phyloP scores from a whole-genome alignment of 257 asterid genomes.

The Pogostemon cablin region DNA sequence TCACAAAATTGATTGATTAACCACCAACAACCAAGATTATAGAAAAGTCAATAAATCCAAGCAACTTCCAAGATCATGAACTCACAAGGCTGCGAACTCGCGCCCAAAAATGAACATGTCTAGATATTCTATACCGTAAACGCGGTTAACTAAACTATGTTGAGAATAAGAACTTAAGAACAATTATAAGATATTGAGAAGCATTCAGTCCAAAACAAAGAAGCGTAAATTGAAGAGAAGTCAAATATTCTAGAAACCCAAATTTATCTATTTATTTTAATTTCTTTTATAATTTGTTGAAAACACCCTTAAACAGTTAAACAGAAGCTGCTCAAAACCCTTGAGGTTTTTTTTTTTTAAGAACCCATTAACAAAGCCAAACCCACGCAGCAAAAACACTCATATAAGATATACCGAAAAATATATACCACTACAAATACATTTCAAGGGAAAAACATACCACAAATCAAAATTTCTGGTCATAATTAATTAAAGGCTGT shows the following conservation, averaged over 20 bases:
- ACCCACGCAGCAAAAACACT: neutral
- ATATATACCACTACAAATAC: too few relatives aligned
- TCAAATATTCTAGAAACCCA: slow-evolving; percentile 6
- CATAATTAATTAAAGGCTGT: neutral
- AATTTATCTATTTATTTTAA: neutral
- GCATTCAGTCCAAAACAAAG: slow-evolving; percentile 23
- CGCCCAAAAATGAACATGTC: too few relatives aligned
- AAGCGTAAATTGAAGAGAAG: neutral
- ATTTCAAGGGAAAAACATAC: neutral
- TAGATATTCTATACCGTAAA: neutral
- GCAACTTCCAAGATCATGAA: neutral
- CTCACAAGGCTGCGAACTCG: too few relatives aligned
- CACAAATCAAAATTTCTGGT: neutral
- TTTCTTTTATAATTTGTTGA: too few relatives aligned
- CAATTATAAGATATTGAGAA: slow-evolving; percentile 18
- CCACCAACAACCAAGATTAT: slow-evolving; percentile 19
- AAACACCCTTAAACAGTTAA: neutral
- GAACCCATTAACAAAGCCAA: slow-evolving; percentile 17
- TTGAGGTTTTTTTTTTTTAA: neutral
- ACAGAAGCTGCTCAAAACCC: neutral
- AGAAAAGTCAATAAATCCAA: slow-evolving; percentile 21
- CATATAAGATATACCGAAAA: neutral
- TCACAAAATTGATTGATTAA: neutral
- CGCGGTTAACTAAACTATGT: neutral
- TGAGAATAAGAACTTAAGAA: neutral